These are phyloP conservation scores for Podochytrium sp. DNA, from an alignment of 192 early-diverging fungal genomes.

Conservation along the genomic window DNA sequence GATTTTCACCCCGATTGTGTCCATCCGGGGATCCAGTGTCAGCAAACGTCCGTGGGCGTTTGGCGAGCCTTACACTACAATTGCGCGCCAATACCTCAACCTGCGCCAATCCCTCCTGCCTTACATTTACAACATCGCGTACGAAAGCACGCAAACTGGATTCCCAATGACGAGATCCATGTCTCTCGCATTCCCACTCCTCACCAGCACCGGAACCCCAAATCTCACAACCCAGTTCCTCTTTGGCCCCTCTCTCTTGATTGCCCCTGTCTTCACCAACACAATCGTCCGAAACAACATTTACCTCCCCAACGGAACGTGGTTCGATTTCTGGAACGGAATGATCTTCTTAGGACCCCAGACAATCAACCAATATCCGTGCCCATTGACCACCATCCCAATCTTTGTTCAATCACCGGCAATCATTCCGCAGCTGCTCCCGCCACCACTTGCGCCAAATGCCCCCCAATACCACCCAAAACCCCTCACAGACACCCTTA, in stretches of 20 bases:
- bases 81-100: neutral
- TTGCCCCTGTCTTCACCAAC: constrained; percentile 13
- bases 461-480: neutral
- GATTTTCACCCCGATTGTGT: constrained; percentile 12
- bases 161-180: neutral
- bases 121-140: constrained; percentile 10
- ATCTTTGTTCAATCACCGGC: constrained; percentile 3
- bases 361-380: neutral
- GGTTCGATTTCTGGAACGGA: constrained; percentile 24
- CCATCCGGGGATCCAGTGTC: neutral
- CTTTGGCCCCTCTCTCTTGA: neutral
- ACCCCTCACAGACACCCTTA: neutral
- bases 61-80: constrained; percentile 20
- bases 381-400: neutral
- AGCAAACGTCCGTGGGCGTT: constrained; percentile 1
- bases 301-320: constrained; percentile 16
- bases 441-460: neutral
- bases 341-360: neutral
- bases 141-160: neutral
- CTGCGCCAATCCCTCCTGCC: constrained; percentile 6
- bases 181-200: constrained; percentile 8
- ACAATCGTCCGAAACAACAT: constrained; percentile 35
- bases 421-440: neutral
- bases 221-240: constrained; percentile 32
- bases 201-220: constrained; percentile 39